These are phyloP conservation scores for Moricandia arvensis DNA, from an alignment of 345 rosid species.

Conservation along the genomic window DNA sequence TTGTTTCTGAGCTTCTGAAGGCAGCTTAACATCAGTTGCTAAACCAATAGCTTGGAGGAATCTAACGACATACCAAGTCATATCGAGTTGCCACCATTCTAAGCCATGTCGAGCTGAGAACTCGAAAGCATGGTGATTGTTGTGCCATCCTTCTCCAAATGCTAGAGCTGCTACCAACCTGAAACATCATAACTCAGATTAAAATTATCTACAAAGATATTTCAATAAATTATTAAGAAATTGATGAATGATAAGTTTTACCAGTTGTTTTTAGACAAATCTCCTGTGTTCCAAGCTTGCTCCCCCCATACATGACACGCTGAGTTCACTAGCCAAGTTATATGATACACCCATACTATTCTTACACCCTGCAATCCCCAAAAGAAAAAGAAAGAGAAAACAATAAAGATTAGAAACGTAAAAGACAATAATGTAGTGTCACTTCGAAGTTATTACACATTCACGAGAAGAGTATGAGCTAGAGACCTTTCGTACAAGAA, in stretches of 20 bases:
- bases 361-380: slow-evolving; percentile 64
- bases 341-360: slow-evolving; percentile 66
- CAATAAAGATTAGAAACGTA: neutral
- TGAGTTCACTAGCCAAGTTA: slow-evolving; percentile 87
- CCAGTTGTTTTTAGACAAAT: slow-evolving; percentile 85
- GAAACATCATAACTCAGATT: neutral
- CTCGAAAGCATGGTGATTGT: slow-evolving; percentile 87
- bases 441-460: neutral
- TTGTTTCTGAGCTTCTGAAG: slow-evolving; percentile 54
- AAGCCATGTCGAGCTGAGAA: slow-evolving; percentile 81
- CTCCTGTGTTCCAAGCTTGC: slow-evolving; percentile 81
- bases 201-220: neutral
- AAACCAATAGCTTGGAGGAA: slow-evolving; percentile 65
- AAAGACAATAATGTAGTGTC: neutral
- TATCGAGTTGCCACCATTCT: slow-evolving; percentile 89
- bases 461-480: slow-evolving; percentile 31
- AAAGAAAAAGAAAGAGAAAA: neutral
- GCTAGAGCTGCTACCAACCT: slow-evolving; percentile 93
- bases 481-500: slow-evolving; percentile 14
- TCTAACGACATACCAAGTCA: slow-evolving; percentile 75
- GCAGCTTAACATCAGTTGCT: slow-evolving; percentile 76
- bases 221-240: neutral
- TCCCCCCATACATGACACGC: slow-evolving; percentile 94
- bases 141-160: slow-evolving; percentile 97
- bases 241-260: slow-evolving; percentile 22